Base-by-base conservation (phyloP, 768 basidiomycete genomes). In the Auriscalpium orientale region DNA sequence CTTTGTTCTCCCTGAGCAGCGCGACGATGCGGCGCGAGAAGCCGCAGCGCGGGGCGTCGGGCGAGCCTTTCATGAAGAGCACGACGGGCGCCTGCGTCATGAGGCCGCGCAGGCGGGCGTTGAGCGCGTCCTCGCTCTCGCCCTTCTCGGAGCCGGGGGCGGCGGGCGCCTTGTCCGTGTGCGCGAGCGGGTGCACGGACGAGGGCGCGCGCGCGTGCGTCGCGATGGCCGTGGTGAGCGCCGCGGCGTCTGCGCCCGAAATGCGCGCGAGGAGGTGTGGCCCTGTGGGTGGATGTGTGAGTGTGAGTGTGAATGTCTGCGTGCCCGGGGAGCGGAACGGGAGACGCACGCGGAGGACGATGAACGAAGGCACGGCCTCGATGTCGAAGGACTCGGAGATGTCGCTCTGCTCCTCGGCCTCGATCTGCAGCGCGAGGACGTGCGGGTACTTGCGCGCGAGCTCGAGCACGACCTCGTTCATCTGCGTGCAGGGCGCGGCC, bases 341-440 rank as follows among this genome's bases (percentile, higher is more conserved):
- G 7, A 8, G 44, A 61, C 81, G 47, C 59, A 95, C 95, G 60
- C 84, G 76, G 18, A 99, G 81, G 53, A 99, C 70, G 49, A 98
- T 67, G 65, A 93, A 87, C 0, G 84, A 73, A 0, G 97, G 97
- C 11, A 98, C 97, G 18, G 88, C 82, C 62, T 93, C 85, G 57
- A 99, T 82, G 8, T 91, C 87, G 65, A 98, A 98, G 11, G 90
- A 91, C 64, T 97, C 94, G 5, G 92, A 77, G 56, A 99, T 94
- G 49, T 95, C 93, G 13, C 76, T 63, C 58, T 90, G 83, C 15
- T 72, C 70, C 68, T 95, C 91, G 3, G 91, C 93, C 62, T 95
- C 89, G 4, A 95, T 84, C 68, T 88, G 79, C 13, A 98, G 74
- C 57, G 91, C 87, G 21, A 98, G 75, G 1, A 89, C 69, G 3